A percentile compares a stretch with the other conserved stretches of the same genome.
phyloP scores from a whole-genome alignment of 352 stramenopile species.

The Lagenidium sp. region DNA sequence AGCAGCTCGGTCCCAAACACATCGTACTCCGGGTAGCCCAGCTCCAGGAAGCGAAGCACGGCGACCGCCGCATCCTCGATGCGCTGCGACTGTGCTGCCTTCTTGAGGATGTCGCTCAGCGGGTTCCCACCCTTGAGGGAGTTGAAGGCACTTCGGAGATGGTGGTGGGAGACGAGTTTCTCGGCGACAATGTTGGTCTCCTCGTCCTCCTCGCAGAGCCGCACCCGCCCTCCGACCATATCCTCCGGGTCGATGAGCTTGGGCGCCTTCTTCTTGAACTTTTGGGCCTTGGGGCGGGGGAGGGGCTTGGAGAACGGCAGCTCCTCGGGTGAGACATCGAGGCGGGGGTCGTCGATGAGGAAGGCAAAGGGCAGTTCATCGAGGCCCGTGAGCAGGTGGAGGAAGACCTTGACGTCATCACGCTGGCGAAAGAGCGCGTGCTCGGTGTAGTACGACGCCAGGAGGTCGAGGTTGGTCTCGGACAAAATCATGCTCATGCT shows the following conservation, averaged over 20 bases:
- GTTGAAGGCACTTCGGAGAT: constrained; percentile 62
- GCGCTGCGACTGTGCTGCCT: constrained; percentile 45
- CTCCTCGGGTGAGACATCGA: constrained; percentile 52
- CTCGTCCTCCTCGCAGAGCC: constrained; percentile 52
- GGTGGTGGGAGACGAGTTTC: constrained; percentile 71
- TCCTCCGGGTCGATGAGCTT: constrained; percentile 79
- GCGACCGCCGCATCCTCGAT: constrained; percentile 62
- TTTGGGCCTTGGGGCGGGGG: constrained; percentile 30
- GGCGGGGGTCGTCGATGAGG: constrained; percentile 59
- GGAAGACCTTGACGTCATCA: constrained; percentile 71
- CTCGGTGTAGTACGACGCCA: constrained; percentile 76
- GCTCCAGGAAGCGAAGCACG: constrained; percentile 72
- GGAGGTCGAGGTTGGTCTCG: constrained; percentile 66
- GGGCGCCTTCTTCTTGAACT: constrained; percentile 39
- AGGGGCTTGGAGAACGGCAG: constrained; percentile 67
- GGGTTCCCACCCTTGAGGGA: constrained; percentile 66
- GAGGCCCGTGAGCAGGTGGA: constrained; percentile 49
- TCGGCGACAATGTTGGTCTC: constrained; percentile 57
- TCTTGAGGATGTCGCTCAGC: constrained; percentile 56
- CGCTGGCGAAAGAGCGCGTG: constrained; percentile 69
- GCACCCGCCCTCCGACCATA: constrained; percentile 68
- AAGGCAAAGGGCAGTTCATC: constrained; percentile 75
- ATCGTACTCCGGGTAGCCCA: constrained; percentile 81
- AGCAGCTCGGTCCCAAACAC: constrained; percentile 68
- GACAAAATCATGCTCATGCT: constrained; percentile 62